Conservation (phyloP, 352 stramenopile species). For the Thraustochytrium sp. region DNA sequence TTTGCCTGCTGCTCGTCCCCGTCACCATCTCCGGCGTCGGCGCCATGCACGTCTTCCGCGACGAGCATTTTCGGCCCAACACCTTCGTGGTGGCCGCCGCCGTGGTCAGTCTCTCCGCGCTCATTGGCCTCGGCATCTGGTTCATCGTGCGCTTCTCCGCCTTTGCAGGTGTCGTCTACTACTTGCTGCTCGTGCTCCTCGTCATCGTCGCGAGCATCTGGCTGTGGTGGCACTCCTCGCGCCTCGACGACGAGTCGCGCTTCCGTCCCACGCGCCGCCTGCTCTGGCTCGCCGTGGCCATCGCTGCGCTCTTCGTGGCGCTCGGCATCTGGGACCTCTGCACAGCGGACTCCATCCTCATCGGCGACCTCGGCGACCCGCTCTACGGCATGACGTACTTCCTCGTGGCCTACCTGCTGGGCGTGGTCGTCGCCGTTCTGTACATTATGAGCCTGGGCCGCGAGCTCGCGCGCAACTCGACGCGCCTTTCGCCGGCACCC, state of each 20-base stretch:
- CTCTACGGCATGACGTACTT: slow-evolving; percentile 26
- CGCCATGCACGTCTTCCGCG: neutral
- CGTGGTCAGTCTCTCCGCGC: neutral
- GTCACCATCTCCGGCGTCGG: neutral
- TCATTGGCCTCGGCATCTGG: neutral
- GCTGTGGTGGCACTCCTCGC: slow-evolving; percentile 32
- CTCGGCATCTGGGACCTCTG: neutral
- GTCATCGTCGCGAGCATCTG: neutral
- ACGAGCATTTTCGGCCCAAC: slow-evolving; percentile 15
- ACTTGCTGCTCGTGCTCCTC: neutral
- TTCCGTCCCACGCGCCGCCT: neutral
- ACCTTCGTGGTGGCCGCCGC: neutral
- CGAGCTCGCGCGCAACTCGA: neutral
- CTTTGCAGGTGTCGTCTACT: slow-evolving; percentile 31
- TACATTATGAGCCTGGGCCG: slow-evolving; percentile 4
- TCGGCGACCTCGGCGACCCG: neutral
- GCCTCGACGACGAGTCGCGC: neutral
- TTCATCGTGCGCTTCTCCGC: neutral
- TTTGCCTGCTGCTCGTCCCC: slow-evolving; percentile 8
- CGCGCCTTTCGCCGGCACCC: neutral
- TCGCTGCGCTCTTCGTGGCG: neutral
- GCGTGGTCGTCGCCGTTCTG: neutral
- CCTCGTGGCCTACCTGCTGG: slow-evolving; percentile 4
- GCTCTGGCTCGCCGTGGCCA: neutral
- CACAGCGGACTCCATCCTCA: neutral